phyloP scores from a whole-genome alignment of 371 early-diverging fungal genomes.

The Syncephalastrum contaminatum region DNA sequence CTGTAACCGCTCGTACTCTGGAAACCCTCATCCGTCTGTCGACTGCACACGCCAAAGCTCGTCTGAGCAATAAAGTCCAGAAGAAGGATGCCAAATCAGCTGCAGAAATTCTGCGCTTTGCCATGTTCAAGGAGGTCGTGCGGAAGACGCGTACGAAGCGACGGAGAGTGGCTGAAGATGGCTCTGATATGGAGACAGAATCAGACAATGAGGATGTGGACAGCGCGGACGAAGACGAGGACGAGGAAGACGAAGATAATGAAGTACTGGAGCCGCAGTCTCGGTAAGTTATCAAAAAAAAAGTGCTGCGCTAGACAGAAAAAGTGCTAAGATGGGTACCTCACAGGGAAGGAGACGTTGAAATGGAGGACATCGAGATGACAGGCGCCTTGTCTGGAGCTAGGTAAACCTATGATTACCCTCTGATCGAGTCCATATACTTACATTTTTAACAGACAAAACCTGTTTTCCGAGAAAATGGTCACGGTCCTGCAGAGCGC shows the following conservation, averaged over 20 bases:
- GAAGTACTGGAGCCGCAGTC: not conserved
- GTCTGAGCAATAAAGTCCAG: conserved; percentile 83
- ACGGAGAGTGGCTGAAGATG: conserved; percentile 35
- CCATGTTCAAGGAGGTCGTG: conserved; percentile 89
- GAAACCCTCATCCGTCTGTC: conserved; percentile 99
- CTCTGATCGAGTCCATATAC: not conserved
- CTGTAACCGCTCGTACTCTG: conserved; percentile 98
- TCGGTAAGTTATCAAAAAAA: not conserved
- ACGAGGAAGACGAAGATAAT: conserved; percentile 9
- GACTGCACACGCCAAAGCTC: conserved; percentile 98
- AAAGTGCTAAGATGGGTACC: not conserved
- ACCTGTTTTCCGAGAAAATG: conserved; percentile 31
- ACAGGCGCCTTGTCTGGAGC: conserved; percentile 12
- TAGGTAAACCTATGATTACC: conserved; percentile 14
- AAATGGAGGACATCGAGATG: conserved; percentile 19
- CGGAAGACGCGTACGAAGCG: conserved; percentile 53
- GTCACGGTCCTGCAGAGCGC: conserved; percentile 24
- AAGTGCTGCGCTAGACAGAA: not conserved
- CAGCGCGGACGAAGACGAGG: conserved; percentile 24
- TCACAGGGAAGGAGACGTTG: conserved; percentile 20
- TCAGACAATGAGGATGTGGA: conserved; percentile 15
- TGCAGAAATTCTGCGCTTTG: conserved; percentile 81
- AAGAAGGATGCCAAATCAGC: conserved; percentile 88
- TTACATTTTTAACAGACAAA: conserved; percentile 19
- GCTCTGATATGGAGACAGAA: conserved; percentile 40